These are phyloP conservation scores for Phytophthora macrochlamydospora DNA, from an alignment of 352 stramenopile genomes.

Conservation along the genomic window DNA sequence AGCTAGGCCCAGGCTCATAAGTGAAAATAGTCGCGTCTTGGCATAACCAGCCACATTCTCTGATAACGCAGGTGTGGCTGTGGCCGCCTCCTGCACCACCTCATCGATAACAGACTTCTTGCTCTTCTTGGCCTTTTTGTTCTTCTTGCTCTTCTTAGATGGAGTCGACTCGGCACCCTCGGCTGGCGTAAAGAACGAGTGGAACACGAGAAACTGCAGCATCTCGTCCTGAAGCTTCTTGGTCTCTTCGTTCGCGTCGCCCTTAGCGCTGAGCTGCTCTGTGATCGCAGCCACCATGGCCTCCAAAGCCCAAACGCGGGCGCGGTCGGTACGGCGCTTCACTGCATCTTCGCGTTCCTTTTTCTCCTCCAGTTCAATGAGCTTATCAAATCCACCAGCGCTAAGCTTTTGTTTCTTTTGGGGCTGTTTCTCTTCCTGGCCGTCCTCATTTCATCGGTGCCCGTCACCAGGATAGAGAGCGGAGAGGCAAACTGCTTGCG, in stretches of 20 bases:
- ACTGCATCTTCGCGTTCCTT: constrained; percentile 68
- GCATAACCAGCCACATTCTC: constrained; percentile 43
- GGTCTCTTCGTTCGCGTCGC: constrained; percentile 11
- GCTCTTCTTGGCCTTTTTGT: constrained; percentile 36
- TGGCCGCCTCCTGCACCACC: constrained; percentile 27
- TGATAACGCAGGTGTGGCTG: constrained; percentile 53
- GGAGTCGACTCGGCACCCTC: constrained; percentile 32
- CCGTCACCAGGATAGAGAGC: constrained; percentile 59
- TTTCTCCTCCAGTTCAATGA: constrained; percentile 80
- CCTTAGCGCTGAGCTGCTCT: constrained; percentile 42
- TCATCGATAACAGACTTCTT: constrained; percentile 19
- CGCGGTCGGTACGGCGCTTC: constrained; percentile 60
- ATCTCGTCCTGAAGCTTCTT: constrained; percentile 42
- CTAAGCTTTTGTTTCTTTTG: constrained; percentile 50
- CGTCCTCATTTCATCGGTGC: constrained; percentile 42
- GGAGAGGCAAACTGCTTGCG: constrained; percentile 72
- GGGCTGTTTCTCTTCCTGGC: constrained; percentile 37
- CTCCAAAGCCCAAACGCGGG: constrained; percentile 80
- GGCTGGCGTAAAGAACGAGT: constrained; percentile 65
- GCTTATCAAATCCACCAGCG: constrained; percentile 62
- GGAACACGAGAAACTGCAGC: constrained; percentile 71
- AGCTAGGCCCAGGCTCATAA: constrained; percentile 62
- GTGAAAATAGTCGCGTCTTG: constrained; percentile 72
- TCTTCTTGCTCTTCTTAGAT: constrained; percentile 63
- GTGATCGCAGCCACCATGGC: constrained; percentile 52